phyloP scores from a whole-genome alignment of 192 early-diverging fungal genomes.

The Pilobolus umbonatus region DNA sequence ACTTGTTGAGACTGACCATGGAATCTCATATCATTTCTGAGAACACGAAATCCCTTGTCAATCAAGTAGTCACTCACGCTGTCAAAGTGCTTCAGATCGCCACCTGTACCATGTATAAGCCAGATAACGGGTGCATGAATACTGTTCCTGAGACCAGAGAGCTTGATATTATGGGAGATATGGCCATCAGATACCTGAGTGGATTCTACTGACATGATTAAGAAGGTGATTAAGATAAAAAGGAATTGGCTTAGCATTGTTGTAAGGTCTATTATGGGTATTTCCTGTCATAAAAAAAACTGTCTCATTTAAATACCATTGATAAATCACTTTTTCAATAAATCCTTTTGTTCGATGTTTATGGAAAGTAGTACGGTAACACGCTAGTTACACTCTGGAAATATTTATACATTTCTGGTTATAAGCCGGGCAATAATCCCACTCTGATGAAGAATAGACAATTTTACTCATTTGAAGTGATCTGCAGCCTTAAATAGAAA shows the following conservation, averaged over 20 bases:
- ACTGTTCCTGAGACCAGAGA: neutral
- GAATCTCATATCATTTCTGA: constrained; percentile 36
- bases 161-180: neutral
- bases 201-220: neutral
- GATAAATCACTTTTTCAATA: no score
- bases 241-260: no score
- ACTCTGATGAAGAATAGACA: no score
- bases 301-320: neutral
- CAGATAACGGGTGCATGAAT: neutral
- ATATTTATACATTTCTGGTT: no score
- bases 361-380: neutral
- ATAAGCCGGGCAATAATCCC: no score
- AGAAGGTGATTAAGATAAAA: neutral
- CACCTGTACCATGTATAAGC: constrained; percentile 27
- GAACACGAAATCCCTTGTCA: constrained; percentile 41
- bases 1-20: constrained; percentile 38
- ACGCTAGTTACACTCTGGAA: no score
- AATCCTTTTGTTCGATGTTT: constrained; percentile 15
- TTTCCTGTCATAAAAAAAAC: neutral
- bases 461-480: no score
- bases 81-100: constrained; percentile 18
- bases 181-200: neutral
- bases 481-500: no score
- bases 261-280: no score
- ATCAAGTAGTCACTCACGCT: constrained; percentile 32